Conservation (phyloP, 2,329 filamentous ascomycete species). For the Calonectria pseudoreteaudii region DNA sequence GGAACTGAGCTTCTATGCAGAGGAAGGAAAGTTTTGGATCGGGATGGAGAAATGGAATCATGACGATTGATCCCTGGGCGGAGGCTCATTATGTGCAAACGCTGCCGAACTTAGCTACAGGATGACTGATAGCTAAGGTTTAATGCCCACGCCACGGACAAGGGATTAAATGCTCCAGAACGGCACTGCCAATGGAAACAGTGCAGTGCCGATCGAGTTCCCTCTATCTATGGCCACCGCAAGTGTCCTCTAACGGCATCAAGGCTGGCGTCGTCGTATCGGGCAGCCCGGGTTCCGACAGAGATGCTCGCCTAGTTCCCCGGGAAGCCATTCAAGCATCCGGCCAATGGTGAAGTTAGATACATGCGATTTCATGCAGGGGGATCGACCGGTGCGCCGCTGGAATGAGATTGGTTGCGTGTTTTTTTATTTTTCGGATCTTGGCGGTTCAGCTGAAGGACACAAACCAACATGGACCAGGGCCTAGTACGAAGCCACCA, state of each 20-base stretch:
- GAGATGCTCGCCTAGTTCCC: background rate
- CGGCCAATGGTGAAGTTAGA: background rate
- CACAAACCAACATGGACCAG: background rate
- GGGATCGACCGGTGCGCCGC: background rate
- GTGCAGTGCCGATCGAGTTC: background rate
- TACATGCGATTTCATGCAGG: background rate
- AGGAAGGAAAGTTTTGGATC: background rate
- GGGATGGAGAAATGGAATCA: background rate
- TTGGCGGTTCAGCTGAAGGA: background rate
- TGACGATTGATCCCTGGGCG: background rate
- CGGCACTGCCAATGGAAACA: background rate
- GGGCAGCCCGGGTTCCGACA: background rate
- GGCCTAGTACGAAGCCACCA: background rate
- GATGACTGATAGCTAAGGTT: background rate
- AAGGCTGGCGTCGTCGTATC: background rate
- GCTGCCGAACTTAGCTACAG: background rate
- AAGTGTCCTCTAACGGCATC: background rate
- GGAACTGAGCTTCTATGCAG: background rate
- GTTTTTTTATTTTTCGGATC: too few species aligned
- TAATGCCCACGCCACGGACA: background rate
- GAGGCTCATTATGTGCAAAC: background rate
- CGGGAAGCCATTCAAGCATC: background rate
- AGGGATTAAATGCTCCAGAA: background rate
- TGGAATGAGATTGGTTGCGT: background rate
- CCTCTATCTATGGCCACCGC: background rate